Base-by-base conservation (phyloP, 163 green algal genomes). In the Chlorella variabilis region DNA sequence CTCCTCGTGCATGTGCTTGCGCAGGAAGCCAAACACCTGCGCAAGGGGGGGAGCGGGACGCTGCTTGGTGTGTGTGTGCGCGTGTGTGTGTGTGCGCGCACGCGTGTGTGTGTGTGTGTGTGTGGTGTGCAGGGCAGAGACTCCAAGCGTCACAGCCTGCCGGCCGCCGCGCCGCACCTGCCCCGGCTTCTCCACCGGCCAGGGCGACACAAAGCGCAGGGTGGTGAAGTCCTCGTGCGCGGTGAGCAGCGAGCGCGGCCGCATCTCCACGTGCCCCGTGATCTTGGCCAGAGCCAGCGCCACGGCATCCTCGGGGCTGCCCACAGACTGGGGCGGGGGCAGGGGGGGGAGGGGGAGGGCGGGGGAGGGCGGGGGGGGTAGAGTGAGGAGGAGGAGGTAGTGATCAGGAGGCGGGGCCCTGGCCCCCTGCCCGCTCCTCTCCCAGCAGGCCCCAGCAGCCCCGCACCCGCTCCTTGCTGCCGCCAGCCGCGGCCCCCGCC, bases 281-380 rank as follows among this genome's bases (percentile, higher is more conserved):
- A 98, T 94, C 77, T 96, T 94, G 36, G 96, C 96, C 42, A 99
- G 90, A 0, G 96, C 96, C 33, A 90, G 83, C 27, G 96, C 95
- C n/a, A 99, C 83, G 1, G 93, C 91, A 36, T 94, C 91, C 31
- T 91, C 87, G 1, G 95, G 75, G 54, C 87, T 75, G 49, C 67
- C 81, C 13, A 78, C 73, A 27, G 56, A 49, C 68, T 69, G 76
- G 21, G n/a, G 33, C 1, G 20, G 23, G 11, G 58, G 4, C 15
- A 39, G 75, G 63, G 31, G 29, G 61, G 21, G 61, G 21, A 54
- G 45, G 42, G 31, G 38, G 21, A 54, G 23, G 31, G 7, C 15
- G 13, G 2, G 4, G 31, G 27, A 23, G n/a, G 9, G 17, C 6
- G 27, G 13, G 5, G 11, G n/a, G 4, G n/a, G n/a, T 45, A 21